Conservation (phyloP, 108 stramenopile genomes). For the Nitzschia putrida region DNA sequence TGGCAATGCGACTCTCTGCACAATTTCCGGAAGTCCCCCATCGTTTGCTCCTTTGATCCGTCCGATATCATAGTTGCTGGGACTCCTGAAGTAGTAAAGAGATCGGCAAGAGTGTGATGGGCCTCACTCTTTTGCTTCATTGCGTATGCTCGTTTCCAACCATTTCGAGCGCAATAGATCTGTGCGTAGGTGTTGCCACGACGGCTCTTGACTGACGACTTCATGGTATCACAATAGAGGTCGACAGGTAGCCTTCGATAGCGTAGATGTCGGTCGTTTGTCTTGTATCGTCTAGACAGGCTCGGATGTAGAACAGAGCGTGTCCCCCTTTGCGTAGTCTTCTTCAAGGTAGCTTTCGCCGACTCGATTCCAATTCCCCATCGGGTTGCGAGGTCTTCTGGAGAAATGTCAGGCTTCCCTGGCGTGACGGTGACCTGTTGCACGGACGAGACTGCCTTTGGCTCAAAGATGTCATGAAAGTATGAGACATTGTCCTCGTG, state of each 20-base stretch:
- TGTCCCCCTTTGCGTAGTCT: slow-evolving; percentile 27
- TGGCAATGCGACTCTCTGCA: slow-evolving; percentile 16
- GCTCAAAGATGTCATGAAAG: not conserved
- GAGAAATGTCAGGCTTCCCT: too few relatives aligned
- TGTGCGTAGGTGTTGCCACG: slow-evolving; percentile 28
- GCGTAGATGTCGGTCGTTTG: slow-evolving; percentile 31
- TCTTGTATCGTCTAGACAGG: slow-evolving; percentile 13
- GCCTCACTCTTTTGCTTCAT: slow-evolving; percentile 30
- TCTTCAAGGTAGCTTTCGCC: slow-evolving; percentile 22
- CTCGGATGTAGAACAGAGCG: slow-evolving; percentile 15
- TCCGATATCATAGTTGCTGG: slow-evolving; percentile 36
- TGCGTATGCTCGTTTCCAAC: slow-evolving; percentile 25
- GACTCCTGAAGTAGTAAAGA: slow-evolving; percentile 22
- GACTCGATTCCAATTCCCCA: slow-evolving; percentile 27
- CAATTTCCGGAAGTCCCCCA: slow-evolving; percentile 29
- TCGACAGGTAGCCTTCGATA: too few relatives aligned
- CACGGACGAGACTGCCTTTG: not conserved
- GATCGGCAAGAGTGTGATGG: slow-evolving; percentile 11
- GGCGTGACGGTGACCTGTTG: not conserved
- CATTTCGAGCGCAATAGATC: slow-evolving; percentile 34
- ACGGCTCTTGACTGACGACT: slow-evolving; percentile 10
- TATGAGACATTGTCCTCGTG: too few relatives aligned
- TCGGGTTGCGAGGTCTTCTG: slow-evolving; percentile 14
- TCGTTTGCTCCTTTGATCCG: slow-evolving; percentile 18
- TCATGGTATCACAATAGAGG: slow-evolving; percentile 13